A percentile compares a stretch with the other conserved stretches of the same genome.
phyloP scores from a whole-genome alignment of 306 rosid species.

The Ormosia emarginata region DNA sequence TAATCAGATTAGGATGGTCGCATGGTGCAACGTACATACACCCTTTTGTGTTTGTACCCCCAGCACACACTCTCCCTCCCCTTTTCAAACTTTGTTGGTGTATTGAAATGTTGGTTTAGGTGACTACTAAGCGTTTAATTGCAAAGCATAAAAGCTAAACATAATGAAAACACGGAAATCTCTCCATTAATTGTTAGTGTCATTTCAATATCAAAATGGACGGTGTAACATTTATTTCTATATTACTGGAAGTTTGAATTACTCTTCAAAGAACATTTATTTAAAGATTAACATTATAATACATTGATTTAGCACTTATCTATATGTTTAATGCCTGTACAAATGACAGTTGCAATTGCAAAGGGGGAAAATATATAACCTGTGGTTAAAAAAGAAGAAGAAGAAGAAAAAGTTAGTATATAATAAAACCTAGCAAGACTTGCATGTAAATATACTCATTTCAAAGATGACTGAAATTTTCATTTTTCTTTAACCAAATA shows the following conservation, averaged over 20 bases:
- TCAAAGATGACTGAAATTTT: not conserved
- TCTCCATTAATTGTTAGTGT: not conserved
- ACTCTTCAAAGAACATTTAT: not conserved
- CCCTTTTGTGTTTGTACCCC: conserved; percentile 12
- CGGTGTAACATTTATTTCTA: not conserved
- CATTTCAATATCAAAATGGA: not conserved
- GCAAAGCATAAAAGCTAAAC: not conserved
- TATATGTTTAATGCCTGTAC: not conserved
- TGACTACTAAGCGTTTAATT: not conserved
- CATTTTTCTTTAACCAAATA: not conserved
- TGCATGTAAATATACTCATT: not conserved
- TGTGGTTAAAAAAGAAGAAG: not conserved
- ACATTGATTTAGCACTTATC: not conserved
- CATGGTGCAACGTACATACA: conserved; percentile 31
- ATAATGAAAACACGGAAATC: conserved; percentile 14
- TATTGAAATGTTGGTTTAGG: conserved; percentile 11
- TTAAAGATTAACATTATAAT: not conserved
- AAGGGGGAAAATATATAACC: not conserved
- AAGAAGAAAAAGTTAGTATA: too few relatives aligned
- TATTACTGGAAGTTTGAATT: not conserved
- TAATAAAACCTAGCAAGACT: not conserved
- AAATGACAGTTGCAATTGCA: not conserved
- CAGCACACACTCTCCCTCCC: not conserved
- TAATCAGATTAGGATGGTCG: conserved; percentile 31
- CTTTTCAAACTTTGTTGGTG: conserved; percentile 7